Evolutionary conservation across 805 yeast genomes (phyloP).

Genomic region (Zygosaccharomyces bailii): DNA sequence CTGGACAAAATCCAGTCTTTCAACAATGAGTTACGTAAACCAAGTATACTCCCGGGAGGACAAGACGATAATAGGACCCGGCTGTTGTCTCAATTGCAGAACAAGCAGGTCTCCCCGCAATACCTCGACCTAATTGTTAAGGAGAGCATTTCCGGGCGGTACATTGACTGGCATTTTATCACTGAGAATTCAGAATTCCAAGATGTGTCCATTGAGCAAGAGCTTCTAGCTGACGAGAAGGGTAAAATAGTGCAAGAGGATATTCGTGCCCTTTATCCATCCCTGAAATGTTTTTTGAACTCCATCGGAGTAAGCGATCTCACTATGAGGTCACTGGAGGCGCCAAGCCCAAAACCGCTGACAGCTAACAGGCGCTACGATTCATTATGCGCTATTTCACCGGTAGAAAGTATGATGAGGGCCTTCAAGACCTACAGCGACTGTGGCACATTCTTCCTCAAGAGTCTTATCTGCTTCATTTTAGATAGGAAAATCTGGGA

Average conservation of each 20-base stretch:
- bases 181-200: slow-evolving; percentile 14
- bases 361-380: slow-evolving; percentile 17
- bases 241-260: neutral
- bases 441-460: slow-evolving; percentile 10
- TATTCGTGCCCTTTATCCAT: slow-evolving; percentile 8
- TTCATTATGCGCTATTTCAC: slow-evolving; percentile 20
- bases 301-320: slow-evolving; percentile 22
- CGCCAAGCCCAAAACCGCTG: slow-evolving; percentile 3
- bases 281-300: slow-evolving; percentile 13
- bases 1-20: slow-evolving; percentile 12
- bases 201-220: slow-evolving; percentile 5
- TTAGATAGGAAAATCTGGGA: slow-evolving; percentile 31
- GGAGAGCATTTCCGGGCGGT: slow-evolving; percentile 24
- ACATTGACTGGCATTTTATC: slow-evolving; percentile 32
- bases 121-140: slow-evolving; percentile 20
- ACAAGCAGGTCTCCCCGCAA: slow-evolving; percentile 8
- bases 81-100: slow-evolving; percentile 3
- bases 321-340: slow-evolving; percentile 2
- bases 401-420: slow-evolving; percentile 21
- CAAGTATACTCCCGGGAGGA: slow-evolving; percentile 1
- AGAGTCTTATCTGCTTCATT: slow-evolving; percentile 22
- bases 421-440: slow-evolving; percentile 10
- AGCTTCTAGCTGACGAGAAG: neutral
- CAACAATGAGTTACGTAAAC: slow-evolving; percentile 7
- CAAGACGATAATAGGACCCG: neutral